phyloP scores from a whole-genome alignment of 345 rosid species.

The Pistacia integerrima region DNA sequence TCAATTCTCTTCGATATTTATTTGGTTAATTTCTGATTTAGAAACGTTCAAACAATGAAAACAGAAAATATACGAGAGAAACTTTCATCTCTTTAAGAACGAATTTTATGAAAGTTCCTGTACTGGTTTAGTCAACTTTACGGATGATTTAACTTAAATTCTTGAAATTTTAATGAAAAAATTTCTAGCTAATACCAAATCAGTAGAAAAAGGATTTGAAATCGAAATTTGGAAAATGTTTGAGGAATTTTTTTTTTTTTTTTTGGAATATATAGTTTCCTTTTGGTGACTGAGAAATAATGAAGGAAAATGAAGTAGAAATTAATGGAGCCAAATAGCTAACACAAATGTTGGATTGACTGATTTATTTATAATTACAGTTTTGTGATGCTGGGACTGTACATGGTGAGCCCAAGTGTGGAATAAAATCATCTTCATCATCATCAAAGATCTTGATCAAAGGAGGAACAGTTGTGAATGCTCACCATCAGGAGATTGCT shows the following conservation, averaged over 20 bases:
- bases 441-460: slow-evolving; percentile 71
- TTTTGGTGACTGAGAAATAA: slow-evolving; percentile 3
- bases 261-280: neutral
- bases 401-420: slow-evolving; percentile 46
- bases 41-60: neutral
- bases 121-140: too few species aligned
- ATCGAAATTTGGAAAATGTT: too few species aligned
- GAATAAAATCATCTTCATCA: slow-evolving; percentile 42
- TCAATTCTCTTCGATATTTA: neutral
- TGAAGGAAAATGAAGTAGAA: too few species aligned
- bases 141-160: too few species aligned
- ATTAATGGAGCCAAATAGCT: neutral
- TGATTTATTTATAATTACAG: slow-evolving; percentile 33
- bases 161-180: too few species aligned
- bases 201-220: too few species aligned
- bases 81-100: too few species aligned
- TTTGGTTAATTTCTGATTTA: neutral
- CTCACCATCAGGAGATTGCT: slow-evolving; percentile 76
- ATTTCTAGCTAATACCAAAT: too few species aligned
- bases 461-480: slow-evolving; percentile 93
- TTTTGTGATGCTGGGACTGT: slow-evolving; percentile 60
- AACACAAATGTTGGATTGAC: neutral
- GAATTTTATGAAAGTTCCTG: neutral
- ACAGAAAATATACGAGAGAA: neutral
- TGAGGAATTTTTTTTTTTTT: too few species aligned